phyloP scores from a whole-genome alignment of 306 rosid species.

The Fagus crenata region DNA sequence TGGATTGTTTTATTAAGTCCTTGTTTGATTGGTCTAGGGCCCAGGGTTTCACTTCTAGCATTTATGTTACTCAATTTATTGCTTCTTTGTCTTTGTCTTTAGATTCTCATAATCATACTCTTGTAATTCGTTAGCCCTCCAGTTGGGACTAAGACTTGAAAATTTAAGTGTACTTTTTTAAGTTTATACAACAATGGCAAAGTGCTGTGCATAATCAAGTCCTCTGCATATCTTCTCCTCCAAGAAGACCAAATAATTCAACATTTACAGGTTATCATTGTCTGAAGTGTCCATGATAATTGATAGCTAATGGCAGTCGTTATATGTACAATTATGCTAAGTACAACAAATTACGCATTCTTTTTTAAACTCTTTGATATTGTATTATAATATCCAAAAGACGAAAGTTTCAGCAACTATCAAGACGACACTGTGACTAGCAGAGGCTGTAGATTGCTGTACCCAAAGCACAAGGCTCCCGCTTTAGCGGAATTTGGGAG shows the following conservation, averaged over 20 bases:
- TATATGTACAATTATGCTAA: background rate
- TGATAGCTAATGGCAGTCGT: background rate
- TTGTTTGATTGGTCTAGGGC: no score
- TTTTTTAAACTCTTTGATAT: background rate
- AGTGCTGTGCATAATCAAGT: slow-evolving; percentile 15
- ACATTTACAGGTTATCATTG: background rate
- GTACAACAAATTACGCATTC: background rate
- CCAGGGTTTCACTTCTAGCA: no score
- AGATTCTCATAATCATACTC: no score
- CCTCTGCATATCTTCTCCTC: background rate
- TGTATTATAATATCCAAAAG: background rate
- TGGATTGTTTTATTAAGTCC: no score
- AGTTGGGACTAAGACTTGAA: background rate
- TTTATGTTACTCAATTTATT: no score
- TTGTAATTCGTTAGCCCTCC: background rate
- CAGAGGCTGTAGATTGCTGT: background rate
- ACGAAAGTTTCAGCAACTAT: background rate
- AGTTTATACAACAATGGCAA: slow-evolving; percentile 6
- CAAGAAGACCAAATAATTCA: background rate
- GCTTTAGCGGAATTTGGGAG: no score
- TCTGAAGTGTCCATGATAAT: background rate
- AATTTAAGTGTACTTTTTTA: background rate
- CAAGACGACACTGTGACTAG: background rate
- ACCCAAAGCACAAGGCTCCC: no score
- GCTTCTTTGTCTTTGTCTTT: no score